Conservation (phyloP, 2,329 filamentous ascomycete species). For the Thelonectria blattea region DNA sequence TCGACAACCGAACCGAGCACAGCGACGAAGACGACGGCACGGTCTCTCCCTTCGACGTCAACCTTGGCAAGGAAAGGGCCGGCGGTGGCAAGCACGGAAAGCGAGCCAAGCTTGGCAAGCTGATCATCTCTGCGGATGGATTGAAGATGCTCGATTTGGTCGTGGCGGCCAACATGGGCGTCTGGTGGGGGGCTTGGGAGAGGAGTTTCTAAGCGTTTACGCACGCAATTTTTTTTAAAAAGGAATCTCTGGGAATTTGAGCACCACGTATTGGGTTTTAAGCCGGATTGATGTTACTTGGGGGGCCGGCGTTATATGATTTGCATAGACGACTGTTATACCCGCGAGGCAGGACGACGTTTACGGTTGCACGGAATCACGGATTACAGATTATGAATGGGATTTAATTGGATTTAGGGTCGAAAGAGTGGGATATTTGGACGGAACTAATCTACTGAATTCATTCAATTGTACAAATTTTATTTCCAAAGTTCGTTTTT, state of each 20-base stretch:
- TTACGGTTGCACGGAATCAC: slow-evolving; percentile 19
- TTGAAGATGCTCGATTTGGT: slow-evolving; percentile 94
- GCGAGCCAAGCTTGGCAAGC: slow-evolving; percentile 89
- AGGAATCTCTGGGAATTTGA: not conserved
- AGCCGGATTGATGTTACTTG: slow-evolving; percentile 20
- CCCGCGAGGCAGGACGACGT: slow-evolving; percentile 23
- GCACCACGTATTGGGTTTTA: not conserved
- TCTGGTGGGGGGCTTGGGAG: slow-evolving; percentile 94
- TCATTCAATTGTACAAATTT: not conserved
- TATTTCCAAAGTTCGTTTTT: not conserved
- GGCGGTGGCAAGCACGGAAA: slow-evolving; percentile 87
- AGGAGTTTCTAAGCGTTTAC: slow-evolving; percentile 47
- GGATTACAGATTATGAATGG: slow-evolving; percentile 4
- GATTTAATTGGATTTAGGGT: not conserved
- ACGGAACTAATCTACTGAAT: not conserved
- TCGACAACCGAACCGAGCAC: slow-evolving; percentile 42
- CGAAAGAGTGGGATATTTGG: not conserved
- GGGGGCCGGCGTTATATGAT: slow-evolving; percentile 10
- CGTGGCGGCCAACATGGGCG: slow-evolving; percentile 86
- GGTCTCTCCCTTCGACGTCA: slow-evolving; percentile 66
- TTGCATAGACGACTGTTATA: slow-evolving; percentile 22
- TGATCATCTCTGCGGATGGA: slow-evolving; percentile 88
- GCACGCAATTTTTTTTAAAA: no score
- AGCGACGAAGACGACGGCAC: slow-evolving; percentile 48
- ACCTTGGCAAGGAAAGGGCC: slow-evolving; percentile 80